Conservation (phyloP, 192 early-diverging fungal species). For the Umbelopsis ramanniana region DNA sequence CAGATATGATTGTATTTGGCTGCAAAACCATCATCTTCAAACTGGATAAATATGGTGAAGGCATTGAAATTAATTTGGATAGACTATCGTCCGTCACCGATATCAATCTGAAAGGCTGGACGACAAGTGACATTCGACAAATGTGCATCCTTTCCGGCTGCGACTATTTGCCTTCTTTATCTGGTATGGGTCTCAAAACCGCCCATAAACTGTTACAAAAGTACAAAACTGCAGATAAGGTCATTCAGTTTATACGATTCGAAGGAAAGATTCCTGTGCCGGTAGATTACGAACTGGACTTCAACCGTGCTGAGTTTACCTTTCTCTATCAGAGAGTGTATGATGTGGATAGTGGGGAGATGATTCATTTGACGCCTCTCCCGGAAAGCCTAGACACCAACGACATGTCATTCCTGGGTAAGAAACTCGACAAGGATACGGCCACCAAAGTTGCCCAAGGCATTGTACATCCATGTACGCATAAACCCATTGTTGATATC, state of each 20-base stretch:
- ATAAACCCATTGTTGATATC: not conserved
- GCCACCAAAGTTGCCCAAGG: constrained; percentile 1
- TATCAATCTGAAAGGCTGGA: constrained; percentile 63
- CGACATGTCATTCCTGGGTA: not conserved
- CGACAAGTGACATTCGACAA: constrained; percentile 66
- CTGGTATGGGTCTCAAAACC: constrained; percentile 86
- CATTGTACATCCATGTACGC: constrained; percentile 8
- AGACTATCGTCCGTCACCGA: constrained; percentile 54
- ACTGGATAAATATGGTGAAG: constrained; percentile 73
- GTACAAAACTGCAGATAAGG: constrained; percentile 48
- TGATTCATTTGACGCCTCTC: constrained; percentile 64
- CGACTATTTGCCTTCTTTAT: constrained; percentile 87
- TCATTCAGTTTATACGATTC: constrained; percentile 24
- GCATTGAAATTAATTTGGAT: constrained; percentile 62
- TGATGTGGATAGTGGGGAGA: constrained; percentile 55
- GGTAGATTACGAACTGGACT: constrained; percentile 69
- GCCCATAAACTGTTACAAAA: constrained; percentile 62
- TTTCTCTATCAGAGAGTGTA: constrained; percentile 94
- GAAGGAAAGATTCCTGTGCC: constrained; percentile 54
- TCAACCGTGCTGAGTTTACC: constrained; percentile 78
- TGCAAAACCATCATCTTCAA: constrained; percentile 86
- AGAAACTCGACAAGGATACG: not conserved
- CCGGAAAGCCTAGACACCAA: constrained; percentile 41
- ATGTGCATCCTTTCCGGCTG: constrained; percentile 99
- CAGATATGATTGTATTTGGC: constrained; percentile 93